Percentiles rank a stretch among this genome's conserved stretches.
Evolutionary conservation across 2,329 filamentous ascomycete species (phyloP).

Genomic region (Niveomyces coronatus): DNA sequence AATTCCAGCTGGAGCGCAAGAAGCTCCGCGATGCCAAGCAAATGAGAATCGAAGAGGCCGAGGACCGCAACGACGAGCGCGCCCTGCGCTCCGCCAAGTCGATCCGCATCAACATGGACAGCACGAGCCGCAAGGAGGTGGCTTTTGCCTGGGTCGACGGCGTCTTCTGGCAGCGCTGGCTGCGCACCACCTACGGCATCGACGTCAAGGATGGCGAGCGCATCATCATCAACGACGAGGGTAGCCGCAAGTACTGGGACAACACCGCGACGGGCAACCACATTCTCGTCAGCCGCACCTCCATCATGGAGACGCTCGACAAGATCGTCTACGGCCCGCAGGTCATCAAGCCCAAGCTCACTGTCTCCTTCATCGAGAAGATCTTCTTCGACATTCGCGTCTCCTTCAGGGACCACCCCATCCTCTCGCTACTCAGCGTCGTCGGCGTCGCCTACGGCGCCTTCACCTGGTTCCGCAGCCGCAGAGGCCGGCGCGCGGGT

Average conservation of each 20-base stretch:
- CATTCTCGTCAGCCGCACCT: conserved; percentile 81
- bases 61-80: conserved; percentile 84
- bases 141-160: conserved; percentile 96
- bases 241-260: conserved; percentile 96
- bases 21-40: conserved; percentile 92
- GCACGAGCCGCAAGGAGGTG: conserved; percentile 77
- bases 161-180: conserved; percentile 95
- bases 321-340: conserved; percentile 60
- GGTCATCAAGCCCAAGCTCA: conserved; percentile 66
- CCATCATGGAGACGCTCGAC: conserved; percentile 76
- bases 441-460: conserved; percentile 44
- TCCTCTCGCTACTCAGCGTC: conserved; percentile 46
- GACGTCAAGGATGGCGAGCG: conserved; percentile 80
- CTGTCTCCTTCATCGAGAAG: conserved; percentile 61
- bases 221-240: conserved; percentile 79
- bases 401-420: conserved; percentile 49
- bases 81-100: conserved; percentile 79
- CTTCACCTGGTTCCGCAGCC: conserved; percentile 43
- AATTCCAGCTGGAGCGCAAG: conserved; percentile 87
- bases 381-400: conserved; percentile 57
- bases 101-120: conserved; percentile 85
- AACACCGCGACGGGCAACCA: conserved; percentile 77
- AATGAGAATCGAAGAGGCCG: conserved; percentile 87
- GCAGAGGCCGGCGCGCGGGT: conserved; percentile 43
- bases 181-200: conserved; percentile 88